A percentile compares a stretch with the other conserved stretches of the same genome.
Evolutionary conservation across 1,284 basidiomycete genomes (phyloP).

Genomic region (Ustilago bromivora): DNA sequence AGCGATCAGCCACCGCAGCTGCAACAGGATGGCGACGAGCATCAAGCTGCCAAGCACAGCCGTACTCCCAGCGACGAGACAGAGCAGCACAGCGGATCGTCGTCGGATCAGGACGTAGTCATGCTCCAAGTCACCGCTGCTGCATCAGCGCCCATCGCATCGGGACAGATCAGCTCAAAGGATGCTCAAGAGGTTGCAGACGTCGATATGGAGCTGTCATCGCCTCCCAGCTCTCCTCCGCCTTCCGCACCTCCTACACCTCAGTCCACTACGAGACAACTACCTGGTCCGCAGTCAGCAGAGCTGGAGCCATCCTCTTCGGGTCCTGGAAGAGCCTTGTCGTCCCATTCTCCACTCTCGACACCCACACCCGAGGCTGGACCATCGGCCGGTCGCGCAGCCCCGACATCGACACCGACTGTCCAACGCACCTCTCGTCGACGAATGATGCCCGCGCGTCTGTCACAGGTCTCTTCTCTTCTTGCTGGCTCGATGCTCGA

Average conservation of each 20-base stretch:
- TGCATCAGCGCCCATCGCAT: not conserved
- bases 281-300: not conserved
- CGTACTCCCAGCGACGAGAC: slow-evolving; percentile 14
- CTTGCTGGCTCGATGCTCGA: slow-evolving; percentile 55
- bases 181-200: slow-evolving; percentile 31
- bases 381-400: not conserved
- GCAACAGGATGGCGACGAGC: no score
- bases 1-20: not conserved
- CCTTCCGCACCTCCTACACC: slow-evolving; percentile 19
- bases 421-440: slow-evolving; percentile 34
- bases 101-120: slow-evolving; percentile 2
- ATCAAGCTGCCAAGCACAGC: not conserved
- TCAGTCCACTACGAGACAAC: not conserved
- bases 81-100: slow-evolving; percentile 7
- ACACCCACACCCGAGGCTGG: slow-evolving; percentile 7
- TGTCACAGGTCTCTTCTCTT: slow-evolving; percentile 52
- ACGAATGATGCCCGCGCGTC: slow-evolving; percentile 50
- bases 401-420: slow-evolving; percentile 11
- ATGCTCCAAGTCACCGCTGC: slow-evolving; percentile 9
- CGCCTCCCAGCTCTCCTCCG: slow-evolving; percentile 38
- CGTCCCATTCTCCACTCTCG: slow-evolving; percentile 5
- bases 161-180: slow-evolving; percentile 3
- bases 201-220: slow-evolving; percentile 38
- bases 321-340: not conserved
- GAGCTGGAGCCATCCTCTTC: slow-evolving; percentile 21